Percentiles rank a stretch among this genome's conserved stretches.
These are phyloP conservation scores for Przewalskia tangutica DNA, from an alignment of 257 asterid species.

Conservation along the genomic window DNA sequence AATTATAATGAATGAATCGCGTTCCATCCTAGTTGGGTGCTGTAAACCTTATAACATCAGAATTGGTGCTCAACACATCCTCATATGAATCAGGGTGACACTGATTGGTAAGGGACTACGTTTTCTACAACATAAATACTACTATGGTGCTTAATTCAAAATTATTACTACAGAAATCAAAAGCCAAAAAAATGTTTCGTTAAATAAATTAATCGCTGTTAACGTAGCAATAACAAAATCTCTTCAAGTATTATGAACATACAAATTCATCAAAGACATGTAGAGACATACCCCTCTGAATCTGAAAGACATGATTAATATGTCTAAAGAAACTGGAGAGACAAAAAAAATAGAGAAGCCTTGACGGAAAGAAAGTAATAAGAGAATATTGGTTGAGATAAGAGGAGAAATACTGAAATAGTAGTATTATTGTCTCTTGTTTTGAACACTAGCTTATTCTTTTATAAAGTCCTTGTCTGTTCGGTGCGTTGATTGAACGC, in stretches of 20 bases:
- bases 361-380: neutral
- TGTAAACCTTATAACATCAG: too few species aligned
- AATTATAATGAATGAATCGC: neutral
- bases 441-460: too few species aligned
- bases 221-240: too few species aligned
- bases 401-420: too few species aligned
- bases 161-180: neutral
- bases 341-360: neutral
- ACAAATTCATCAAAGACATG: neutral
- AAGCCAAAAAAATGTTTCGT: neutral
- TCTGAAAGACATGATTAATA: slow-evolving; percentile 25
- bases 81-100: neutral
- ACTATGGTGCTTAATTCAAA: neutral
- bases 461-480: too few species aligned
- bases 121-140: neutral
- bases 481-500: too few species aligned
- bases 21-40: neutral
- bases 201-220: neutral
- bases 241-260: neutral
- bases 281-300: slow-evolving; percentile 23
- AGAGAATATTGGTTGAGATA: too few species aligned
- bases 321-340: neutral
- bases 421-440: too few species aligned
- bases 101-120: neutral
- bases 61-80: neutral